Conservation (phyloP, 2,329 filamentous ascomycete genomes). For the Beauveria asiatica region DNA sequence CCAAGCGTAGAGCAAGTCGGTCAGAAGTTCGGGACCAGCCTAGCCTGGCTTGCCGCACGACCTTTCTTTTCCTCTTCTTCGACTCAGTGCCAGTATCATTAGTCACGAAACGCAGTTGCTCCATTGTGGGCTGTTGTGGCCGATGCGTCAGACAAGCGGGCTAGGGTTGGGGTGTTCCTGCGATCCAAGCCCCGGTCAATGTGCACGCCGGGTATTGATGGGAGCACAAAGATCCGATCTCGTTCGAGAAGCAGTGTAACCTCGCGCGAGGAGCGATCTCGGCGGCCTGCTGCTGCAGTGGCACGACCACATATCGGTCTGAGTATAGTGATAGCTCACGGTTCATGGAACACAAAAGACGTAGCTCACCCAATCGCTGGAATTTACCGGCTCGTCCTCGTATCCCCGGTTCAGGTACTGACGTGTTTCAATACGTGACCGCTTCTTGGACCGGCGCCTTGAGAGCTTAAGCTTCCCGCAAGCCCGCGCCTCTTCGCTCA, state of each 20-base stretch:
- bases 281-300: not conserved
- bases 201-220: not conserved
- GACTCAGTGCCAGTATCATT: not conserved
- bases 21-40: not conserved
- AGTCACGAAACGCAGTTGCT: not conserved
- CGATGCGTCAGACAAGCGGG: not conserved
- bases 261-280: not conserved
- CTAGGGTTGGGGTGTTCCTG: not conserved
- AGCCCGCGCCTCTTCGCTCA: not conserved
- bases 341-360: not conserved
- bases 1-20: not conserved
- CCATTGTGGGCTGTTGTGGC: too few relatives aligned
- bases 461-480: not conserved
- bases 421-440: not conserved
- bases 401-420: not conserved
- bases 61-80: not conserved
- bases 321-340: not conserved
- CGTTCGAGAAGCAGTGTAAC: not conserved
- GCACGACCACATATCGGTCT: not conserved
- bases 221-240: not conserved
- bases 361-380: too few relatives aligned
- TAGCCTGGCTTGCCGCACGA: not conserved
- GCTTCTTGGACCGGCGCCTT: not conserved
- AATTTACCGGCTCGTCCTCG: too few relatives aligned
- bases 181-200: not conserved